These are phyloP conservation scores for Trichoderma parareesei DNA, from an alignment of 495 filamentous ascomycete species.

Conservation along the genomic window DNA sequence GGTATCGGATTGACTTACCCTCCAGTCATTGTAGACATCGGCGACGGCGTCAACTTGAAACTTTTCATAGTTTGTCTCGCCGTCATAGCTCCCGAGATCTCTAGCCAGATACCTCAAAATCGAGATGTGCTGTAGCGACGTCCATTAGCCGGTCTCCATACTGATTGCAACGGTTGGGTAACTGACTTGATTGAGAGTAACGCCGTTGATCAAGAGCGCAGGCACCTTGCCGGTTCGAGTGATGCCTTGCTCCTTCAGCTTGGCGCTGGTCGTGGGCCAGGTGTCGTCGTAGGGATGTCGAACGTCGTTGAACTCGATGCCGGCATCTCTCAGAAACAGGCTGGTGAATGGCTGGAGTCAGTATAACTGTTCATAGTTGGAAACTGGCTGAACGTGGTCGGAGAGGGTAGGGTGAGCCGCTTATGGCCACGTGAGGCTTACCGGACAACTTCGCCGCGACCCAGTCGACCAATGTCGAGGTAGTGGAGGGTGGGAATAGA, in stretches of 20 bases:
- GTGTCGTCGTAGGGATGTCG: not conserved
- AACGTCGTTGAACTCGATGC: not conserved
- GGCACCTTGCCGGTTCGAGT: slow-evolving; percentile 1
- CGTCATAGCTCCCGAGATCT: not conserved
- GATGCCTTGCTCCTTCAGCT: not conserved
- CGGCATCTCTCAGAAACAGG: not conserved
- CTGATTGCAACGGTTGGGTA: not conserved
- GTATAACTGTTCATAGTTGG: not conserved
- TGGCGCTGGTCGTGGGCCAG: not conserved
- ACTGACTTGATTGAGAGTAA: not conserved
- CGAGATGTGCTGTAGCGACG: not conserved
- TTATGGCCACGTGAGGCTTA: not conserved
- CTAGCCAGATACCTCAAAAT: not conserved
- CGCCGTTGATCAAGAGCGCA: not conserved
- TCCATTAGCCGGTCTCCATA: not conserved
- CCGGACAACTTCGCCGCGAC: not conserved
- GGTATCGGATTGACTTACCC: not conserved
- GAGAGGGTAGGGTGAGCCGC: not conserved
- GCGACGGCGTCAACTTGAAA: not conserved
- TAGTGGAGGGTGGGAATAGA: not conserved
- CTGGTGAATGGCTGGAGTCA: not conserved
- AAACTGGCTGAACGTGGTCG: not conserved
- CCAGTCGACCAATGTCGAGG: not conserved
- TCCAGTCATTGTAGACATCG: not conserved
- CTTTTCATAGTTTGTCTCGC: not conserved